Evolutionary conservation across 2,329 filamentous ascomycete genomes (phyloP).

Genomic region (Aspergillus spinulosporus): DNA sequence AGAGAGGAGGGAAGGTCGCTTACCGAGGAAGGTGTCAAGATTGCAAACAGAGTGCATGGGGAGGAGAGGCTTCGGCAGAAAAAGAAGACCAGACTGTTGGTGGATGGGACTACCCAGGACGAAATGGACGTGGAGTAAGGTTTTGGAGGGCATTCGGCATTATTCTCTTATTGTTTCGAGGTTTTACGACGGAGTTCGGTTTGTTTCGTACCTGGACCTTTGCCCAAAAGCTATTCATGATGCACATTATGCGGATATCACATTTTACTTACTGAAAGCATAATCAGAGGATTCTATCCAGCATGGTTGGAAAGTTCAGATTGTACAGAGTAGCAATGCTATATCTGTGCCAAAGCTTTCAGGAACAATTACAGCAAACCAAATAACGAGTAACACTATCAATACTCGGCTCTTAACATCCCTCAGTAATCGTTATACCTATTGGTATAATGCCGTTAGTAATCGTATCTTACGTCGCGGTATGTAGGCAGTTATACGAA

Average conservation of each 20-base stretch:
- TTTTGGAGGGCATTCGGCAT: constrained; percentile 5
- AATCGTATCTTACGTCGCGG: background rate
- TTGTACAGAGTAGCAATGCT: background rate
- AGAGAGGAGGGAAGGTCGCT: constrained; percentile 52
- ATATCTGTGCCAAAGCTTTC: background rate
- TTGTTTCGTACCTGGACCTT: constrained; percentile 13
- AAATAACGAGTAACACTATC: background rate
- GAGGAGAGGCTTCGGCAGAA: constrained; percentile 45
- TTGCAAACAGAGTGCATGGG: constrained; percentile 39
- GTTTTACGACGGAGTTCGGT: constrained; percentile 16
- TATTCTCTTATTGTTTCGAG: constrained; percentile 5
- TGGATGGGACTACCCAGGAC: constrained; percentile 47
- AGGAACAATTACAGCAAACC: background rate
- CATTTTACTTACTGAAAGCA: constrained; percentile 5
- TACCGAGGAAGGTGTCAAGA: constrained; percentile 37
- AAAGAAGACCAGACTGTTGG: constrained; percentile 47
- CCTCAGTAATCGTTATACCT: too few relatives aligned
- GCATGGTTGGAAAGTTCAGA: background rate
- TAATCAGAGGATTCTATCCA: constrained; percentile 3
- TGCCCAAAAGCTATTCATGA: constrained; percentile 11
- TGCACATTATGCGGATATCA: constrained; percentile 8
- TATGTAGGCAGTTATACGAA: constrained; percentile 29
- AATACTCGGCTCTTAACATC: background rate
- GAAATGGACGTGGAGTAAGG: constrained; percentile 51
- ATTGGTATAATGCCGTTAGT: too few relatives aligned